A percentile compares a stretch with the other conserved stretches of the same genome.
These are phyloP conservation scores for Bipolaris zeicola DNA, from an alignment of 2,329 filamentous ascomycete species.

Conservation along the genomic window DNA sequence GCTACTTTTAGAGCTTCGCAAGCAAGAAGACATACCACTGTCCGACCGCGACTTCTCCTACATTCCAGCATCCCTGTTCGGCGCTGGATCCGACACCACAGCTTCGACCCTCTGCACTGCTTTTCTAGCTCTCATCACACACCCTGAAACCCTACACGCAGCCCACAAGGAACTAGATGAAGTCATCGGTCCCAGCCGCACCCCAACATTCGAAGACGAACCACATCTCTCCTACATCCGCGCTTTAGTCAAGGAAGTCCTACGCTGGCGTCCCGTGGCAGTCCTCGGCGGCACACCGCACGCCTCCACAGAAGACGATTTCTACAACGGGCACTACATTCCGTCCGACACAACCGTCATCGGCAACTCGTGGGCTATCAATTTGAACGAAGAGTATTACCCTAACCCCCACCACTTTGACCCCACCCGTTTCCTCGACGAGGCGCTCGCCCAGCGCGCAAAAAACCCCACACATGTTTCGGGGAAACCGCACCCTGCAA, in stretches of 20 bases:
- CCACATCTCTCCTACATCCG: conserved; percentile 47
- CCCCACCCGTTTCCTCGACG: conserved; percentile 49
- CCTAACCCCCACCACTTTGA: conserved; percentile 49
- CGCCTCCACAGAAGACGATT: conserved; percentile 56
- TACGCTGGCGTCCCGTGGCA: conserved; percentile 48
- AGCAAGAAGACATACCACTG: conserved; percentile 49
- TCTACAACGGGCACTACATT: conserved; percentile 57
- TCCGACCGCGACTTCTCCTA: conserved; percentile 52
- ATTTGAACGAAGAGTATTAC: conserved; percentile 51
- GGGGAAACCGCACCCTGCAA: conserved; percentile 38
- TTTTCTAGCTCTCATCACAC: conserved; percentile 57
- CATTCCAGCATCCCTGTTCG: conserved; percentile 53
- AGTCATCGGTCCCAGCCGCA: conserved; percentile 38
- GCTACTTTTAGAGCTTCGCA: conserved; percentile 50
- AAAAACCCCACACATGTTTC: conserved; percentile 20
- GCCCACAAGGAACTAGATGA: conserved; percentile 52
- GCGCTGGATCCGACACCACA: conserved; percentile 59
- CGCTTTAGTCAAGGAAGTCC: conserved; percentile 47
- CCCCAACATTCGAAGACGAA: conserved; percentile 48
- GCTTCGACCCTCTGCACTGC: conserved; percentile 56
- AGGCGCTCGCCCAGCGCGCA: conserved; percentile 21
- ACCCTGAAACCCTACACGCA: conserved; percentile 51
- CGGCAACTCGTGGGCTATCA: conserved; percentile 54
- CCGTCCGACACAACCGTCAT: conserved; percentile 56
- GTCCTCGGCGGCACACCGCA: conserved; percentile 56